Base-by-base conservation (phyloP, 1,284 basidiomycete species). In the Ustilago xerochloae region DNA sequence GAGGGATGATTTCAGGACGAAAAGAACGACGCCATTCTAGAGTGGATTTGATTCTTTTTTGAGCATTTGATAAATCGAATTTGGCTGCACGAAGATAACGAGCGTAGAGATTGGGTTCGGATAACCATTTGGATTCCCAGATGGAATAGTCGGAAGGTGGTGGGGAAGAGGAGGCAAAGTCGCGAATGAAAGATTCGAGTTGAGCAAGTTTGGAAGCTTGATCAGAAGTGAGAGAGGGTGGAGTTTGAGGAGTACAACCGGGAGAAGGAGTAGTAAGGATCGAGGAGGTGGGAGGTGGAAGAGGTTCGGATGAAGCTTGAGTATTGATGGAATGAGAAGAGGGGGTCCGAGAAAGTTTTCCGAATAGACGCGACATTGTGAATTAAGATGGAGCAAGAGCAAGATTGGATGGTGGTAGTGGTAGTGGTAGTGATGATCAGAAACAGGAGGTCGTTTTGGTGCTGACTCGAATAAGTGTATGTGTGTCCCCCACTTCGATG, bases 21-120 rank as follows among this genome's bases (percentile, higher is more conserved):
- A 75, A 83, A 8, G 70, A 61, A 26, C 82, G 71, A 12, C 82
- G 68, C 82, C 82, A 84, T 18, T 77, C 63, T 26, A 84, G 65
- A 16, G 81, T 83, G 28, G 74, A 72, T 36, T 63, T 61, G 61
- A 79, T 71, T 18, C 81, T 66, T 53, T 77, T 75, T 45, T 82
- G 81, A 29, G 79, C 80, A 16, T 74, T 72, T n/a, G 71, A 65
- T 6, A 81, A 49, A 46, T 83, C 81, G 18, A 75, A 74, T 52
- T 80, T 81, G 18, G 74, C 73, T 4, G 81, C 80, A 18, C 75
- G 68, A n/a, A 81, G 59, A 56, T 81, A 81, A n/a, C 81, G 69
- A 13, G 62, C 54, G 62, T 73, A 74, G 24, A 81, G 57, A 35
- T 61, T 56, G 41, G 56, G 60, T n/a, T 81, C 73, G 24, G 49